phyloP scores from a whole-genome alignment of 2,329 filamentous ascomycete genomes.

The Apiospora aurea region DNA sequence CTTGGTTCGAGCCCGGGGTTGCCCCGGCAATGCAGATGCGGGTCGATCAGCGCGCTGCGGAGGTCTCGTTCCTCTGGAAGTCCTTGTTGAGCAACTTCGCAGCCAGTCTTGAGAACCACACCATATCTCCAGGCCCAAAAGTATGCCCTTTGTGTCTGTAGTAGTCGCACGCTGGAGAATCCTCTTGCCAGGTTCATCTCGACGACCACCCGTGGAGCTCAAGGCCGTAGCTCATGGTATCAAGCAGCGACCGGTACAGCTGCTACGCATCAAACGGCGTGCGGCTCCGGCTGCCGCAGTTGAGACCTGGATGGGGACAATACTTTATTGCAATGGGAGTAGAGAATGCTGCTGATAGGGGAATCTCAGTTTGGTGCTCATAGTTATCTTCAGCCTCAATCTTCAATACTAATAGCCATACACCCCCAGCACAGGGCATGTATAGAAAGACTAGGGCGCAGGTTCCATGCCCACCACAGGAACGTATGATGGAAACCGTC shows the following conservation, averaged over 20 bases:
- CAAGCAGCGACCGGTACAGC: neutral
- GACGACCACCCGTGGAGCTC: neutral
- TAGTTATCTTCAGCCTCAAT: too few relatives aligned
- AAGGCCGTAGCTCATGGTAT: neutral
- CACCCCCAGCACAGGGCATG: too few relatives aligned
- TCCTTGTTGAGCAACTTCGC: constrained; percentile 1
- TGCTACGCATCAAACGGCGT: neutral
- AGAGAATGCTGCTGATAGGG: too few relatives aligned
- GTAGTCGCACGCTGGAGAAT: neutral
- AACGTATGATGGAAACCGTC: neutral
- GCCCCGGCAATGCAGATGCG: constrained; percentile 15
- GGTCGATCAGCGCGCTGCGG: constrained; percentile 14
- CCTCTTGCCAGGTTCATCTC: neutral
- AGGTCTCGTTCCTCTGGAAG: constrained; percentile 26
- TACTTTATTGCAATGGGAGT: too few relatives aligned
- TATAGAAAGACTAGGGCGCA: too few relatives aligned
- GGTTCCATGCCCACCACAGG: too few relatives aligned
- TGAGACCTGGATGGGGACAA: too few relatives aligned
- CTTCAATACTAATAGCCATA: too few relatives aligned
- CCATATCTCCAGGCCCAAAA: neutral
- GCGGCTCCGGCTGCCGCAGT: neutral
- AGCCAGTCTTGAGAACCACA: neutral
- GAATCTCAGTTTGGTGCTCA: too few relatives aligned
- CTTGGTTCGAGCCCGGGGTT: constrained; percentile 21
- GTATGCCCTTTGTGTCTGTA: neutral